phyloP scores from a whole-genome alignment of 257 asterid genomes.

The Leonotis leonurus region DNA sequence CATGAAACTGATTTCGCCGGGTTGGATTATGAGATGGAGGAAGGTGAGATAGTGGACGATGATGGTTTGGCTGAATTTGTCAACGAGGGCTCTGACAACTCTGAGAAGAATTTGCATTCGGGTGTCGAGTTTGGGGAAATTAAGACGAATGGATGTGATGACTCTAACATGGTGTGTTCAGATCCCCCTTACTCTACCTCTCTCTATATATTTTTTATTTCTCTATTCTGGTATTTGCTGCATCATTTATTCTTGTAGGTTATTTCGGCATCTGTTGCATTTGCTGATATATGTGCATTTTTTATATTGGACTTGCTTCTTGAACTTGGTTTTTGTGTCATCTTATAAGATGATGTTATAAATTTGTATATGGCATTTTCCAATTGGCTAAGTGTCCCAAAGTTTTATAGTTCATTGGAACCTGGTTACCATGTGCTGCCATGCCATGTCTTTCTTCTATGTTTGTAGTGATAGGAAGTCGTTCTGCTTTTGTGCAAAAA shows the following conservation, averaged over 20 bases:
- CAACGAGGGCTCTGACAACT: constrained; percentile 21
- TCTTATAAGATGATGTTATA: not conserved
- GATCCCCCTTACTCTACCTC: constrained; percentile 26
- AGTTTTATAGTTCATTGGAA: not conserved
- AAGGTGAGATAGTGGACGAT: constrained; percentile 92
- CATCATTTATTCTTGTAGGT: not conserved
- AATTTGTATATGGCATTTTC: not conserved
- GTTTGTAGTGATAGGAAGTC: constrained; percentile 18
- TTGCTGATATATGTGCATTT: not conserved
- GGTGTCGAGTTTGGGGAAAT: constrained; percentile 46
- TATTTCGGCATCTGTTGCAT: not conserved
- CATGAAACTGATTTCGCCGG: constrained; percentile 30
- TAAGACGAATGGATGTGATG: constrained; percentile 19
- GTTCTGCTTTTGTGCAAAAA: constrained; percentile 16
- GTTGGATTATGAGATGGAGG: constrained; percentile 90
- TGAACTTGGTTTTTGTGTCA: not conserved
- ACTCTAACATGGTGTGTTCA: constrained; percentile 62
- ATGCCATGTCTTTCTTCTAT: constrained; percentile 3
- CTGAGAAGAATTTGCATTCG: constrained; percentile 28
- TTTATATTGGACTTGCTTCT: not conserved
- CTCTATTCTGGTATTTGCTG: not conserved
- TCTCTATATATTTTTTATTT: not conserved
- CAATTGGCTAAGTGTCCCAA: not conserved
- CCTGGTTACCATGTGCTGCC: constrained; percentile 1
- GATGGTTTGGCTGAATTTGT: constrained; percentile 24